Percentiles rank a stretch among this genome's conserved stretches.
phyloP scores from a whole-genome alignment of 2,329 filamentous ascomycete species.

The Sporothrix brasiliensis region DNA sequence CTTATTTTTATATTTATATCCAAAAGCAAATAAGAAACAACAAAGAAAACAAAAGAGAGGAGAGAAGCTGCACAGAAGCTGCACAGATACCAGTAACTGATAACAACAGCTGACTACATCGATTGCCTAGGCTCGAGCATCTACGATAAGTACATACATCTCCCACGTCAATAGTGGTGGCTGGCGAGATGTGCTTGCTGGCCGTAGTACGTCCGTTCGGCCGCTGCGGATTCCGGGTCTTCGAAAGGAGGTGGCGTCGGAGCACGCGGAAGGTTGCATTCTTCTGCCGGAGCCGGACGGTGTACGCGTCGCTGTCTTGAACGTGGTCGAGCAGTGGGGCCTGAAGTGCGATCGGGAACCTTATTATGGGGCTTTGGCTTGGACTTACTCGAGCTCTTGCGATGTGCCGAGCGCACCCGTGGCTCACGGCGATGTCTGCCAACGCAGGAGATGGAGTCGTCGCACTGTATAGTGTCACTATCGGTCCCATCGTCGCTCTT shows the following conservation, averaged over 20 bases:
- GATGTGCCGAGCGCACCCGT: not conserved
- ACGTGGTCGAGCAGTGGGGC: no score
- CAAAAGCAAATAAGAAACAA: not conserved
- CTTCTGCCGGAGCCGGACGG: no score
- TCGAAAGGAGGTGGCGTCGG: not conserved
- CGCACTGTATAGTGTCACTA: not conserved
- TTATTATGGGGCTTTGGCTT: not conserved
- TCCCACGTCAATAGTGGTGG: not conserved
- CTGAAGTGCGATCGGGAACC: no score
- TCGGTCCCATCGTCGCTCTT: no score
- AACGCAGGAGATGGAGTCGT: constrained; percentile 15
- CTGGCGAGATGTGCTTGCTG: no score
- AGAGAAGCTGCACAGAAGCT: not conserved
- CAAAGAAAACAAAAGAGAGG: not conserved
- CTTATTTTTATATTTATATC: not conserved
- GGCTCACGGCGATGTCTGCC: no score
- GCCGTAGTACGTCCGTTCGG: no score
- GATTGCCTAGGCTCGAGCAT: not conserved
- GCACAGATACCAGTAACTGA: no score
- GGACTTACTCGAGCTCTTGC: not conserved
- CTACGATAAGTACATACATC: not conserved
- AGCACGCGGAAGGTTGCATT: not conserved
- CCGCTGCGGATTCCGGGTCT: no score
- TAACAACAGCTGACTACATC: no score
- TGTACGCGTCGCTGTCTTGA: no score